Evolutionary conservation across 1,139 yeast species (phyloP).

Genomic region (Saccharomycopsis hybrid): DNA sequence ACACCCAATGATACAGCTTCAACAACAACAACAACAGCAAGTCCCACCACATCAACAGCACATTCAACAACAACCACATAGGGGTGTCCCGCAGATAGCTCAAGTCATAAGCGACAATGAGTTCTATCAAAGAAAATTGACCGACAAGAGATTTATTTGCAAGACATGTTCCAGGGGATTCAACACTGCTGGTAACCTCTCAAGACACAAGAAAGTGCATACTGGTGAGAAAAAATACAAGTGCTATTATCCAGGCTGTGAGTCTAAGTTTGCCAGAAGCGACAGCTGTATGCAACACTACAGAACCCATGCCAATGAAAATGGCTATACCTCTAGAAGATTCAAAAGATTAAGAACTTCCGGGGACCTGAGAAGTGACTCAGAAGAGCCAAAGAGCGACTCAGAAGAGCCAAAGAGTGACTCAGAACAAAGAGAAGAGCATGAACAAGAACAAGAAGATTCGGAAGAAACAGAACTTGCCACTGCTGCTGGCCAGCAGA

Average conservation of each 20-base stretch:
- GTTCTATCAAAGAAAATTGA: not conserved
- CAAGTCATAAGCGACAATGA: conserved; percentile 8
- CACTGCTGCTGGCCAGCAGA: not conserved
- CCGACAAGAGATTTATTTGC: conserved; percentile 27
- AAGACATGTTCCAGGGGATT: conserved; percentile 51
- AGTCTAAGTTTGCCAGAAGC: conserved; percentile 67
- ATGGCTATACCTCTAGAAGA: conserved; percentile 21
- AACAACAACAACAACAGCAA: not conserved
- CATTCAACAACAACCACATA: too few relatives aligned
- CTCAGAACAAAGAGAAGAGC: not conserved
- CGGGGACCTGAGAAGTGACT: not conserved
- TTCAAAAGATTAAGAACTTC: conserved; percentile 17
- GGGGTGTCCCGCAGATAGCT: not conserved
- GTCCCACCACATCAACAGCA: not conserved
- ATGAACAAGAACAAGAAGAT: not conserved
- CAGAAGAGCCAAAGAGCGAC: not conserved
- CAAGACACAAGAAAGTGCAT: conserved; percentile 67
- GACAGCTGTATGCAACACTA: conserved; percentile 80
- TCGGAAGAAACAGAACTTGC: not conserved
- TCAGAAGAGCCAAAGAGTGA: not conserved
- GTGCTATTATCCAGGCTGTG: conserved; percentile 72
- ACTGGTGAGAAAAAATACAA: conserved; percentile 71
- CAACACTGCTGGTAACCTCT: conserved; percentile 73
- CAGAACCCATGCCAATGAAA: conserved; percentile 50
- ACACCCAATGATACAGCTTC: not conserved